A percentile compares a stretch with the other conserved stretches of the same genome.
These are phyloP conservation scores for Colletotrichum navitas DNA, from an alignment of 2,329 filamentous ascomycete species.

Conservation along the genomic window DNA sequence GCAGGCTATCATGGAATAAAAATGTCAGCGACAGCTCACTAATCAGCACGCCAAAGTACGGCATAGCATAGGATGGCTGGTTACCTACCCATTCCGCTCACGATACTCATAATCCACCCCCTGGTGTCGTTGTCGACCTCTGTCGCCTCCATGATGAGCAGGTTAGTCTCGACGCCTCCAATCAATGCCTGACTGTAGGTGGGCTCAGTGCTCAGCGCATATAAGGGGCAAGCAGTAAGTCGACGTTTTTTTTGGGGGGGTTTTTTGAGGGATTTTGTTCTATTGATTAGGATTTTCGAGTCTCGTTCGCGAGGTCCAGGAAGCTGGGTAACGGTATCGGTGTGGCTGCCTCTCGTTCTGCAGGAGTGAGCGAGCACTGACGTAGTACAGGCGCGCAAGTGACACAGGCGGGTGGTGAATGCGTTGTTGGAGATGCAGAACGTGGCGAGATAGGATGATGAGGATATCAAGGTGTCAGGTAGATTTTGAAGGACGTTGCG, in stretches of 20 bases:
- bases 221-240: not conserved
- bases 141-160: conserved; percentile 54
- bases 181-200: conserved; percentile 34
- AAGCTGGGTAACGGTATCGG: conserved; percentile 12
- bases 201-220: conserved; percentile 34
- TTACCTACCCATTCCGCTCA: conserved; percentile 77
- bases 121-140: conserved; percentile 82
- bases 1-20: conserved; percentile 61
- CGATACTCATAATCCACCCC: conserved; percentile 92
- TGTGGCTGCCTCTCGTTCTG: conserved; percentile 30
- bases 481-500: not conserved
- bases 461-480: conserved; percentile 9
- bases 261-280: conserved; percentile 3
- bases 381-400: conserved; percentile 29
- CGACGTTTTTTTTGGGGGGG: conserved; percentile 3
- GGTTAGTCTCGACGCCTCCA: conserved; percentile 28
- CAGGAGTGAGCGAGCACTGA: conserved; percentile 30
- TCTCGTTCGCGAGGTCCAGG: conserved; percentile 1
- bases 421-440: not conserved
- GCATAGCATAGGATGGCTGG: conserved; percentile 30
- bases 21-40: conserved; percentile 38
- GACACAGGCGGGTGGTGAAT: conserved; percentile 17
- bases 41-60: not conserved
- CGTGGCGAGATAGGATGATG: not conserved
- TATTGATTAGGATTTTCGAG: not conserved